Base-by-base conservation (phyloP, 163 green algal genomes). In the Coccomyxa subellipsoidea region DNA sequence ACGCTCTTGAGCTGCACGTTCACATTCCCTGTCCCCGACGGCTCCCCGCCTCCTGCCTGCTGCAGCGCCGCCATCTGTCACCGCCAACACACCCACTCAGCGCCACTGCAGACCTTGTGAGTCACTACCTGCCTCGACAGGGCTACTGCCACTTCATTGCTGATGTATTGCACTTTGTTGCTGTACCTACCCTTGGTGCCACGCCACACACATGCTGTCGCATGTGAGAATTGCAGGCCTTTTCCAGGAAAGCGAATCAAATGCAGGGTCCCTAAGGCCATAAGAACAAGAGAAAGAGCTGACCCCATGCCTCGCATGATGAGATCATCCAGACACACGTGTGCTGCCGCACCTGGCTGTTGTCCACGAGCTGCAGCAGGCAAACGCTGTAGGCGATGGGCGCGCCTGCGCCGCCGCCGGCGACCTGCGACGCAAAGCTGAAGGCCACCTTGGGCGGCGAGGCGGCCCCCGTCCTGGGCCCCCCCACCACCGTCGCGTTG, bases 401-500 rank as follows among this genome's bases (percentile, higher is more conserved):
- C 37, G 73, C 36, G 5, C 73, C 37, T 12, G 29, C 73, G 31
- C 3, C 47, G 66, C 25, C 76, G 40, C 29, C n/a, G 37, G 0
- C 34, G 15, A 34, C 12, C n/a, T 18, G 21, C 32, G n/a, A 35
- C 40, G 15, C 32, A 71, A 81, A 73, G 34, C 36, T 76, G 81
- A 76, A 76, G 29, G 59, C 40, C 5, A 76, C 81, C 23, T 32
- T 66, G 5, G 72, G 71, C 18, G 70, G 59, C 37, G 18, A 75
- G 15, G 27, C 31, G 27, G 35, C 12, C 12, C 32, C 38, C 4
- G 25, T 25, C 36, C 78, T 81, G 80, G 86, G 84, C 7, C 79
- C 79, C 15, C 71, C 54, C 18, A 78, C 32, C 27, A 93, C 82
- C 31, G 39, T 76, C 69, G 86, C 83, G 35, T 79, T 80, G 15